These are phyloP conservation scores for Metarhizium sp. DNA, from an alignment of 2,329 filamentous ascomycete genomes.

Conservation along the genomic window DNA sequence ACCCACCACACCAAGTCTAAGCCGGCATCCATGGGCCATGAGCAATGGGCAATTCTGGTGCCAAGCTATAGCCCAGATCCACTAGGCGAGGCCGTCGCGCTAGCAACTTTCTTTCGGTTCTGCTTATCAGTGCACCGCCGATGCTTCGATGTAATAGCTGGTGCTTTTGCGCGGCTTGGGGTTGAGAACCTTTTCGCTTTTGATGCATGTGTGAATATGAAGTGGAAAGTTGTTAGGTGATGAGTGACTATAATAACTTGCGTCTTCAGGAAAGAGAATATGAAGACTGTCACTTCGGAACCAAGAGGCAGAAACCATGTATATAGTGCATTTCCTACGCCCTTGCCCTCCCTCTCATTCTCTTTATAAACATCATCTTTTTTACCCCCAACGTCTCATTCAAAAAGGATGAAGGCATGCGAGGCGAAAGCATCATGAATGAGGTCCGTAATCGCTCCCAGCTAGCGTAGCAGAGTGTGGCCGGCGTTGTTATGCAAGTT, in stretches of 20 bases:
- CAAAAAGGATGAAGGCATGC: too few relatives aligned
- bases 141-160: background rate
- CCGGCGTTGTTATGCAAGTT: background rate
- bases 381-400: too few relatives aligned
- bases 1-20: background rate
- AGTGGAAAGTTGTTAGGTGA: too few relatives aligned
- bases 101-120: background rate
- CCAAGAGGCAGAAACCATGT: too few relatives aligned
- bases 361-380: too few relatives aligned
- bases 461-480: background rate
- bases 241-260: too few relatives aligned
- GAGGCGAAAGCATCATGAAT: background rate
- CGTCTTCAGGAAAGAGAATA: too few relatives aligned
- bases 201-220: too few relatives aligned
- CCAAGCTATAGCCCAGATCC: background rate
- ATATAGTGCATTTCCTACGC: too few relatives aligned
- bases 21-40: background rate
- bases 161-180: background rate
- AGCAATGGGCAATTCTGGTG: background rate
- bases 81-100: slow-evolving; percentile 1
- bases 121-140: background rate
- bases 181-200: too few relatives aligned
- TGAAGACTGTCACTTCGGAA: too few relatives aligned
- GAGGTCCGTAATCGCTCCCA: background rate
- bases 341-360: too few relatives aligned